Conservation (phyloP, 164 flowering plant species). For the Nelumbo lutea region DNA sequence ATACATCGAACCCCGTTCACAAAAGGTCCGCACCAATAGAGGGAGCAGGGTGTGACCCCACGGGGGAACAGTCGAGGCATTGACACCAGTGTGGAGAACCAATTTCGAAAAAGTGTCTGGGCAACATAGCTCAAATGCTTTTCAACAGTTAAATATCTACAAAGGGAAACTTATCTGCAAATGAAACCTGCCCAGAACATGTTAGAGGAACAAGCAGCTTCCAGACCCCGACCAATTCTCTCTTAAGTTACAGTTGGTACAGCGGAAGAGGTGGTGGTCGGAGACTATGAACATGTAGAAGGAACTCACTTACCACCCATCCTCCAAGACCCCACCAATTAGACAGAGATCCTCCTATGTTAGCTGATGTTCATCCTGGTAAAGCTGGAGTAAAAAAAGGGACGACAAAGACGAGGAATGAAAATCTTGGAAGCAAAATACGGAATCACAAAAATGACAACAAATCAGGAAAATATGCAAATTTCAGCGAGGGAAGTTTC, state of each 20-base stretch:
- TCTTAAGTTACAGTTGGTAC: slow-evolving; percentile 21
- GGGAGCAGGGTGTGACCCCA: slow-evolving; percentile 1
- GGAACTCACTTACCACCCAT: slow-evolving; percentile 35
- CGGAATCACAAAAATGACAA: slow-evolving; percentile 2
- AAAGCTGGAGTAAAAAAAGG: slow-evolving; percentile 8
- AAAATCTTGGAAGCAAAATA: slow-evolving; percentile 3
- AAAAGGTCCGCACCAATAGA: not conserved
- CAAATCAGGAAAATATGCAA: not conserved
- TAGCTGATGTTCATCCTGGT: slow-evolving; percentile 14
- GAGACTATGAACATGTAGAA: slow-evolving; percentile 24
- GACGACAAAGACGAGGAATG: not conserved
- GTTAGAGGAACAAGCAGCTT: slow-evolving; percentile 21
- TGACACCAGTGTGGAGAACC: not conserved
- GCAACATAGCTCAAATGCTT: not conserved
- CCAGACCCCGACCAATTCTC: slow-evolving; percentile 19
- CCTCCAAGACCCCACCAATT: slow-evolving; percentile 18
- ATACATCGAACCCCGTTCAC: slow-evolving; percentile 5
- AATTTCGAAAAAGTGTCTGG: not conserved
- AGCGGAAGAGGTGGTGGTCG: slow-evolving; percentile 21
- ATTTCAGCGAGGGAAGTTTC: not conserved
- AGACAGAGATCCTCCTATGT: slow-evolving; percentile 10
- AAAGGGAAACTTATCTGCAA: slow-evolving; percentile 11
- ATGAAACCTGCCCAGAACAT: slow-evolving; percentile 5
- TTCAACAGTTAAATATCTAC: slow-evolving; percentile 10
- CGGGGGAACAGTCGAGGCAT: slow-evolving; percentile 8